Evolutionary conservation across 306 rosid species (phyloP), one percentile per base, ranked within the genome.

Genomic region (Lathyrus tuberosus): DNA sequence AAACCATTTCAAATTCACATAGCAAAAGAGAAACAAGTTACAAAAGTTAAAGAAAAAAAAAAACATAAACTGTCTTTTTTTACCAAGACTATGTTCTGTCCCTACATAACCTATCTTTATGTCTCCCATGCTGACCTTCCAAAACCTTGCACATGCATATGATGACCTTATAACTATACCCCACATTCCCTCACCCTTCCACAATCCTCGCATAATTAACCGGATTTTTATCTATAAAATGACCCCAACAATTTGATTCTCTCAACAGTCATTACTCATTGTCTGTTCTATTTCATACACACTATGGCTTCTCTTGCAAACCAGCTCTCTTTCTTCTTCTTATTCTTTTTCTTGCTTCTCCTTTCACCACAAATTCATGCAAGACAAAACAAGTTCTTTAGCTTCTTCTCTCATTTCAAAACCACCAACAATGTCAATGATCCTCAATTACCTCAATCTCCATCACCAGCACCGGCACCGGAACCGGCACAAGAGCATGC

Each of bases 141-240:
- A 47, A 72, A 66, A 15, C 47, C 64, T 74, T 62, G 84, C 91
- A 79, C 88, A 89, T 86, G 92, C 57, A 18, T 78, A 80, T 75
- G 84, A 56, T 84, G 80, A 68, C 70, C 57, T 49, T 15, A 8
- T 10, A 64, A 56, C 12, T 51, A 53, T 53, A 53, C 71, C 96
- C 96, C 81, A 89, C 85, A 1, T 10, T 5, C 57, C 14, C 62
- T 46, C 47, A 74, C 46, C 60, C 43, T 73, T 75, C 95, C 95
- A 79, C 87, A 88, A 86, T 84, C 88, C 75, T 1, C 90, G 92
- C 97, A 83, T 67, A 71, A 83, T 78, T 71, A 58, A 41, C 38
- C 78, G 83, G 64, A 64, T 28, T 46, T 67, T 68, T 14, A 31
- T 76, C 62, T 84, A 86, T 82, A 86, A 86, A 80, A 69, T 67